Base-by-base conservation (phyloP, 169 alveolate species). In the Perkinsus olseni region DNA sequence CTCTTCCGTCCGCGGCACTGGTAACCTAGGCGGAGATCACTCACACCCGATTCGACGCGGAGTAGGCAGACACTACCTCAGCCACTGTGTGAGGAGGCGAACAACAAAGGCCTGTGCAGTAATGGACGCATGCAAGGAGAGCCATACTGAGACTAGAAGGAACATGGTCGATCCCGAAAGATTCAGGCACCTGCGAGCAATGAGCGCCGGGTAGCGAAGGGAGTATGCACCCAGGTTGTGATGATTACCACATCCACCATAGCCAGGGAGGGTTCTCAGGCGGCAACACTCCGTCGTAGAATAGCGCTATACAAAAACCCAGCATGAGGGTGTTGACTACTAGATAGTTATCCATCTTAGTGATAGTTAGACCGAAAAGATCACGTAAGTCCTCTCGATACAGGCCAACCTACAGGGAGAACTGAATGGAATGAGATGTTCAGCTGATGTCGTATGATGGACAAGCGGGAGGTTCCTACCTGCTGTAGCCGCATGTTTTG, bases 331-430 rank as follows among this genome's bases (percentile, higher is more conserved):
- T 91, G 93, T 40, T 91, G 8, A 91, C 82, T 20, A 91, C 38
- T 1, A 91, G 93, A 24, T 91, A 91, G 28, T 39, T 91, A 36
- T 91, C 93, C 93, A 91, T 91, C 50, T 91, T 91, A 17, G 74
- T 38, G 50, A 91, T 38, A 31, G 38, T 91, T 8, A 34, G 8
- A 45, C 62, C 62, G 62, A 45, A 45, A 17, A 45, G 62, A 17
- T 45, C 62, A 10, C 62, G 62, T 17, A 45, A 17, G 17, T 45
- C 62, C 62, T 45, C 62, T 17, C 62, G 6, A 17, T 45, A 45
- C 62, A 45, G 17, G 17, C 62, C 62, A 45, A 45, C 62, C 62
- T 45, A 45, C 24, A 45, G 17, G 6, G 62, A 45, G 17, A 10
- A 6, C 17, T 45, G 62, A 6, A 45, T 17, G 62, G 62, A 45